Conservation (phyloP, 345 rosid species). For the Lepidium africanum region DNA sequence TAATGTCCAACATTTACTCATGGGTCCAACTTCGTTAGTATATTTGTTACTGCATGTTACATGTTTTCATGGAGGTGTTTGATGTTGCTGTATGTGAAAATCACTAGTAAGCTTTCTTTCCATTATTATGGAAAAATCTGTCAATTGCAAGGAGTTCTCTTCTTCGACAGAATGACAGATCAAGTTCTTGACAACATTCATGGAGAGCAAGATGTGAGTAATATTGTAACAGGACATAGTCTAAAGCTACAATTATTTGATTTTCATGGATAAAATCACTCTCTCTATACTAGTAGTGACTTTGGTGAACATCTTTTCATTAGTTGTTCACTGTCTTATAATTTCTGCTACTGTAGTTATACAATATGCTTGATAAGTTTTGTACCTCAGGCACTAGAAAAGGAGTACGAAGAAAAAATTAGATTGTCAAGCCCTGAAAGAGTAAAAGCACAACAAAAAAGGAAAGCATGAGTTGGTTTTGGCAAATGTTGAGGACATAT, state of each 20-base stretch:
- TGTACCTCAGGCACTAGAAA: constrained; percentile 61
- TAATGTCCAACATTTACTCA: background rate
- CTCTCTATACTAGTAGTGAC: background rate
- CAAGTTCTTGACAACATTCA: constrained; percentile 68
- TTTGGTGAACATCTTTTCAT: background rate
- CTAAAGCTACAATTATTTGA: background rate
- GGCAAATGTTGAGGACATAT: constrained; percentile 45
- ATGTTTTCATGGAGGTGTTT: background rate
- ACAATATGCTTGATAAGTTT: constrained; percentile 11
- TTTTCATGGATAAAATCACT: background rate
- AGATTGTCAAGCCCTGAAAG: constrained; percentile 78
- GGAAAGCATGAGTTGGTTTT: constrained; percentile 72
- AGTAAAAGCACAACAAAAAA: constrained; percentile 43
- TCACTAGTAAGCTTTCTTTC: background rate
- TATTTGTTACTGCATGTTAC: background rate
- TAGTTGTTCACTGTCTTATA: background rate
- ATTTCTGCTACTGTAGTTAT: background rate
- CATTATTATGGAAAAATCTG: constrained; percentile 5
- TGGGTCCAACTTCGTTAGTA: background rate
- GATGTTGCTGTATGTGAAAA: background rate
- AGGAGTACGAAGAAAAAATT: constrained; percentile 65
- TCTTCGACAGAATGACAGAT: constrained; percentile 81
- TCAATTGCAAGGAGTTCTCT: constrained; percentile 68
- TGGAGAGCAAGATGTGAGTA: constrained; percentile 57
- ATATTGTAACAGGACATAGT: background rate